These are phyloP conservation scores for Plasmodium malariae DNA, from an alignment of 169 alveolate genomes.

Conservation along the genomic window DNA sequence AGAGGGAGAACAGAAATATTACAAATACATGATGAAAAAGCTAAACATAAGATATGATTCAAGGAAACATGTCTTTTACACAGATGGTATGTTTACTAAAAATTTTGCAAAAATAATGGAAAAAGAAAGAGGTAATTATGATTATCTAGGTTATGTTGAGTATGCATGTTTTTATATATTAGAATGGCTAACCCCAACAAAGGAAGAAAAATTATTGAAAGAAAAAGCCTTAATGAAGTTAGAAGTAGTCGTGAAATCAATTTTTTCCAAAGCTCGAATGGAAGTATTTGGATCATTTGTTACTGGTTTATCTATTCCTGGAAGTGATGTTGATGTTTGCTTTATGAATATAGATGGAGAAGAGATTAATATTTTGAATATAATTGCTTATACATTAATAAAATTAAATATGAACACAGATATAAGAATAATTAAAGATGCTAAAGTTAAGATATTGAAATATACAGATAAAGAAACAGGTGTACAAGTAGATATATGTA, in stretches of 20 bases:
- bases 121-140: constrained; percentile 18
- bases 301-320: constrained; percentile 63
- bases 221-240: constrained; percentile 26
- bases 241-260: constrained; percentile 53
- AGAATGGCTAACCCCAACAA: constrained; percentile 73
- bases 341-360: constrained; percentile 14
- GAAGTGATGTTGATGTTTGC: constrained; percentile 70
- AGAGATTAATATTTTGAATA: constrained; percentile 17
- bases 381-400: constrained; percentile 26
- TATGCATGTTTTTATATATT: constrained; percentile 52
- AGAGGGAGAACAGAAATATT: constrained; percentile 23
- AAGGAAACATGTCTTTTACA: constrained; percentile 21
- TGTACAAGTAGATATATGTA: constrained; percentile 58
- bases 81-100: constrained; percentile 30
- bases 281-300: constrained; percentile 64
- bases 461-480: constrained; percentile 65
- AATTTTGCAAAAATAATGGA: constrained; percentile 14
- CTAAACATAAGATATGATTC: constrained; percentile 33
- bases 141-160: constrained; percentile 34
- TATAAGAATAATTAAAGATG: constrained; percentile 42
- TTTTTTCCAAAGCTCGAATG: constrained; percentile 46
- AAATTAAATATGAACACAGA: constrained; percentile 30
- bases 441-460: constrained; percentile 54
- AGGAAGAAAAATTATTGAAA: constrained; percentile 65
- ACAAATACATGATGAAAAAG: constrained; percentile 58